phyloP scores from a whole-genome alignment of 331 rosid species.

The Prunus yedoensis region DNA sequence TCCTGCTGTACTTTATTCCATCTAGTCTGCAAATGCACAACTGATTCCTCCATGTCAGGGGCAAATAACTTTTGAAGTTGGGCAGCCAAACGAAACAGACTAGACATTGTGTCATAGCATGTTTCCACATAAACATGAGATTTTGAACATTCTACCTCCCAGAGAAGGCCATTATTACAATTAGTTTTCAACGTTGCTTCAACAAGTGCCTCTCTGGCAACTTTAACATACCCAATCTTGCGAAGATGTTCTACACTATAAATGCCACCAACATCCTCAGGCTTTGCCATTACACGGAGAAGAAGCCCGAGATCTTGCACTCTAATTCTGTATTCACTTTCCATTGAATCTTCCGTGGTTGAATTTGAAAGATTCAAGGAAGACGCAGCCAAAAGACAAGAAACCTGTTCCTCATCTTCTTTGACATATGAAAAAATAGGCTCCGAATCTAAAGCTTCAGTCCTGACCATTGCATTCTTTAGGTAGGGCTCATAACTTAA shows the following conservation, averaged over 20 bases:
- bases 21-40: slow-evolving; percentile 89
- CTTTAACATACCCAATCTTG: slow-evolving; percentile 73
- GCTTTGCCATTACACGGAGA: slow-evolving; percentile 47
- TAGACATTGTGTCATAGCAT: slow-evolving; percentile 79
- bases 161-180: slow-evolving; percentile 66
- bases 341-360: slow-evolving; percentile 39
- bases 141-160: slow-evolving; percentile 81
- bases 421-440: slow-evolving; percentile 46
- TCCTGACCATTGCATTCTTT: slow-evolving; percentile 41
- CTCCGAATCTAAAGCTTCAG: slow-evolving; percentile 41
- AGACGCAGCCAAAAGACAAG: slow-evolving; percentile 92
- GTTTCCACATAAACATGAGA: slow-evolving; percentile 73
- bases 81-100: slow-evolving; percentile 70
- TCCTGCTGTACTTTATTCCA: slow-evolving; percentile 81
- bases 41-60: slow-evolving; percentile 90
- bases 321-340: slow-evolving; percentile 50
- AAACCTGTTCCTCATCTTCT: slow-evolving; percentile 54
- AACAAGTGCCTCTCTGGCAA: slow-evolving; percentile 76
- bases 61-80: slow-evolving; percentile 92
- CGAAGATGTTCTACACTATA: slow-evolving; percentile 64
- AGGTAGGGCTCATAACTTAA: slow-evolving; percentile 87
- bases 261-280: slow-evolving; percentile 42
- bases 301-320: slow-evolving; percentile 82
- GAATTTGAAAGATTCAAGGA: slow-evolving; percentile 70
- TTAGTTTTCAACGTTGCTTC: slow-evolving; percentile 78